phyloP scores from a whole-genome alignment of 805 yeast genomes.

The Metschnikowia santaceciliae region DNA sequence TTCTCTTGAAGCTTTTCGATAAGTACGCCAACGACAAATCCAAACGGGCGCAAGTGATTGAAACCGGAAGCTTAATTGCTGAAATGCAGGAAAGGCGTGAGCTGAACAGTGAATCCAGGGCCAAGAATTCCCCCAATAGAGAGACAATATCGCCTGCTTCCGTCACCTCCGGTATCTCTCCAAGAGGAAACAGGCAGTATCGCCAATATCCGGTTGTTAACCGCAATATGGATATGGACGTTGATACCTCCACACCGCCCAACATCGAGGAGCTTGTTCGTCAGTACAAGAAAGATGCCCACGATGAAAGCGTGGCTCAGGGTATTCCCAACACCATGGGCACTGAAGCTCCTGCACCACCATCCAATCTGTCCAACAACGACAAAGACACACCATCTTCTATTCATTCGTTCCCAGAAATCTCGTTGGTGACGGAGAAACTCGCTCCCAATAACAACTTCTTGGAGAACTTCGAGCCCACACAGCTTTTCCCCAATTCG shows the following conservation, averaged over 20 bases:
- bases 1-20: constrained; percentile 35
- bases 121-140: not conserved
- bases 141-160: constrained; percentile 1
- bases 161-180: constrained; percentile 8
- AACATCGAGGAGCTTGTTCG: constrained; percentile 34
- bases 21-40: constrained; percentile 41
- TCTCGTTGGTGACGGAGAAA: constrained; percentile 52
- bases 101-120: not conserved
- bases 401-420: constrained; percentile 44
- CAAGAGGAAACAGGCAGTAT: constrained; percentile 1
- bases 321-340: not conserved
- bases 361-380: constrained; percentile 6
- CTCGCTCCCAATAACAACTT: constrained; percentile 45
- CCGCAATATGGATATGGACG: not conserved
- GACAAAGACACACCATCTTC: constrained; percentile 35
- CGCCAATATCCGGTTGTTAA: not conserved
- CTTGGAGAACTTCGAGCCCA: constrained; percentile 52
- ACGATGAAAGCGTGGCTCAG: not conserved
- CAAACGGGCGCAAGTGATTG: constrained; percentile 39
- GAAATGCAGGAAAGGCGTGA: constrained; percentile 32
- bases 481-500: constrained; percentile 49
- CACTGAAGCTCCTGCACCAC: not conserved
- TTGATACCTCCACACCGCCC: constrained; percentile 5
- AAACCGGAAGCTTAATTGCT: constrained; percentile 35
- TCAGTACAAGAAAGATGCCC: constrained; percentile 24